These are phyloP conservation scores for Triangularia setosa DNA, from an alignment of 2,329 filamentous ascomycete genomes.

Conservation along the genomic window DNA sequence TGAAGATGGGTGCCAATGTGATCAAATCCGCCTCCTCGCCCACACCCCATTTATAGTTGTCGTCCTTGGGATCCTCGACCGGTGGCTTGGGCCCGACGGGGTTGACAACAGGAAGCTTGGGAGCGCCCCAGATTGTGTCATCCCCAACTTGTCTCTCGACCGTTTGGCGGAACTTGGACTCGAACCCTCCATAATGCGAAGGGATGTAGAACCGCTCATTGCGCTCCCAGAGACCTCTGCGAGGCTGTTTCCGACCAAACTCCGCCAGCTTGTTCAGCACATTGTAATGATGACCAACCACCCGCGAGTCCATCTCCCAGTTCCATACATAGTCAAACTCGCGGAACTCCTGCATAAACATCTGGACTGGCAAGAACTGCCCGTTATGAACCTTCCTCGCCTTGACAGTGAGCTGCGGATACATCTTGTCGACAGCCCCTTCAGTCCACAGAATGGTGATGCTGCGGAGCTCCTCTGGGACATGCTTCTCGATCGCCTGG, in stretches of 20 bases:
- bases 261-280: conserved; percentile 62
- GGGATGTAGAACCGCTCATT: conserved; percentile 72
- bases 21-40: conserved; percentile 33
- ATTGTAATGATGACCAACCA: conserved; percentile 78
- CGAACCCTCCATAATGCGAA: conserved; percentile 61
- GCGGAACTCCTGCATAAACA: conserved; percentile 70
- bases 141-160: conserved; percentile 53
- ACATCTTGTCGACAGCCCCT: conserved; percentile 69
- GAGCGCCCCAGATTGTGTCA: conserved; percentile 63
- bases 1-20: conserved; percentile 75
- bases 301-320: conserved; percentile 80
- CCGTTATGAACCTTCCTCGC: conserved; percentile 53
- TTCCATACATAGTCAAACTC: conserved; percentile 84
- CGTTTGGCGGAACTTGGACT: conserved; percentile 60
- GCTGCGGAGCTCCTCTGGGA: conserved; percentile 49
- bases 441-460: conserved; percentile 75
- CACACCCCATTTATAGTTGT: conserved; percentile 31
- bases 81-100: conserved; percentile 51
- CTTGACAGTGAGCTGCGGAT: conserved; percentile 64
- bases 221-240: conserved; percentile 70
- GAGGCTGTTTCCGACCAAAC: conserved; percentile 65
- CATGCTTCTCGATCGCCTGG: conserved; percentile 47
- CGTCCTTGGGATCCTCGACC: conserved; percentile 21
- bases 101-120: conserved; percentile 54
- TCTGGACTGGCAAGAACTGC: conserved; percentile 71